Conservation (phyloP, 257 asterid species). For the Solanum paucissectum region DNA sequence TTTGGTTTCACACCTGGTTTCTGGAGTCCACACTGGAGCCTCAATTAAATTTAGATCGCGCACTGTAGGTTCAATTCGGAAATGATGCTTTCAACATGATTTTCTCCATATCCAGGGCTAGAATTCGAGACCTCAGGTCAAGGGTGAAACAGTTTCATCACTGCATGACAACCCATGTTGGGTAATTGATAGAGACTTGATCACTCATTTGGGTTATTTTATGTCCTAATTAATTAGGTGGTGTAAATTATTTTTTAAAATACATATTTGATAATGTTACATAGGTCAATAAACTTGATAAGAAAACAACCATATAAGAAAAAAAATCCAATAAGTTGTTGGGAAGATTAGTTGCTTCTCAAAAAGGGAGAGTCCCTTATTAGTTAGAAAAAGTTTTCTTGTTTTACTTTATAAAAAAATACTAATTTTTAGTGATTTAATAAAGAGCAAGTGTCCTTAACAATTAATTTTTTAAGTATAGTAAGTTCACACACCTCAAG, state of each 20-base stretch:
- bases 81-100: too few relatives aligned
- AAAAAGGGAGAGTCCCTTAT: neutral
- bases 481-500: neutral
- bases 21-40: accelerated
- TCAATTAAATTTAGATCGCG: accelerated
- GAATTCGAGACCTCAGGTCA: accelerated
- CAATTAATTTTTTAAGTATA: neutral
- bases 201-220: neutral
- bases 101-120: neutral
- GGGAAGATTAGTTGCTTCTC: neutral
- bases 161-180: neutral
- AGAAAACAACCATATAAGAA: neutral
- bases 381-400: neutral
- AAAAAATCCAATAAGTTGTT: neutral
- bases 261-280: neutral
- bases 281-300: neutral
- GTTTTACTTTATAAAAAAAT: neutral
- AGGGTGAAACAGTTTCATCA: neutral
- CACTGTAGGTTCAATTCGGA: accelerated
- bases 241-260: neutral
- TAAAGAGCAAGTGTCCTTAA: neutral
- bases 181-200: neutral
- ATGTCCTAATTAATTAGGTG: neutral
- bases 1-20: accelerated
- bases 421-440: neutral